A percentile compares a stretch with the other conserved stretches of the same genome.
phyloP scores from a whole-genome alignment of 352 stramenopile species.

The Thraustochytrium striatum region DNA sequence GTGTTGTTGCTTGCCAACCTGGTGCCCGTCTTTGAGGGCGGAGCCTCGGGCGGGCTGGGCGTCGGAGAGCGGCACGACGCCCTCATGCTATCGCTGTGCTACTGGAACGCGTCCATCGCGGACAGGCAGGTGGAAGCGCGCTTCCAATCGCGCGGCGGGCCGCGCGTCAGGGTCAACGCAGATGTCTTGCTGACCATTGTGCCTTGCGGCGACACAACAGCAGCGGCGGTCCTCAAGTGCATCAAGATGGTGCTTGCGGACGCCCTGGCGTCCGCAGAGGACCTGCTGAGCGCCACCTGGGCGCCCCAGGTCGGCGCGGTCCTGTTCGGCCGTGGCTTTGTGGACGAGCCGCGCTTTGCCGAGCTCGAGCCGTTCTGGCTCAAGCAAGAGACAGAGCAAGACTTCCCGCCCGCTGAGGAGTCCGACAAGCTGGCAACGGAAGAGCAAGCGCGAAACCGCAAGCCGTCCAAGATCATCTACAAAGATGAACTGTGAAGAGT shows the following conservation, averaged over 20 bases:
- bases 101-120: not conserved
- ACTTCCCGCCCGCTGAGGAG: constrained; percentile 18
- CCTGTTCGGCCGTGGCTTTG: constrained; percentile 33
- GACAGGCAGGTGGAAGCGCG: not conserved
- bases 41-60: constrained; percentile 9
- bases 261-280: not conserved
- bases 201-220: not conserved
- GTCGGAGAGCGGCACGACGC: constrained; percentile 31
- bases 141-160: not conserved
- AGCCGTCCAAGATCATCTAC: constrained; percentile 6
- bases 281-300: not conserved
- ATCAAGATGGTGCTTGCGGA: constrained; percentile 26
- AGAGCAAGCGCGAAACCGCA: not conserved
- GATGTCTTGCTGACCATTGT: constrained; percentile 35
- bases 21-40: constrained; percentile 26
- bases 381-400: not conserved
- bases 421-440: constrained; percentile 11
- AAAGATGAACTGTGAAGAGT: constrained; percentile 31
- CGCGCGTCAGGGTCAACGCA: not conserved
- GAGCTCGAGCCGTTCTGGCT: not conserved
- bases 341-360: not conserved
- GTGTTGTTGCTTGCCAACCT: not conserved
- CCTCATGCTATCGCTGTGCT: constrained; percentile 36
- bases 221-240: not conserved
- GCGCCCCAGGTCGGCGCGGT: not conserved